A percentile compares a stretch with the other conserved stretches of the same genome.
Evolutionary conservation across 176 grass and related monocot genomes (phyloP).

Genomic region (Miscanthus lutarioriparius): DNA sequence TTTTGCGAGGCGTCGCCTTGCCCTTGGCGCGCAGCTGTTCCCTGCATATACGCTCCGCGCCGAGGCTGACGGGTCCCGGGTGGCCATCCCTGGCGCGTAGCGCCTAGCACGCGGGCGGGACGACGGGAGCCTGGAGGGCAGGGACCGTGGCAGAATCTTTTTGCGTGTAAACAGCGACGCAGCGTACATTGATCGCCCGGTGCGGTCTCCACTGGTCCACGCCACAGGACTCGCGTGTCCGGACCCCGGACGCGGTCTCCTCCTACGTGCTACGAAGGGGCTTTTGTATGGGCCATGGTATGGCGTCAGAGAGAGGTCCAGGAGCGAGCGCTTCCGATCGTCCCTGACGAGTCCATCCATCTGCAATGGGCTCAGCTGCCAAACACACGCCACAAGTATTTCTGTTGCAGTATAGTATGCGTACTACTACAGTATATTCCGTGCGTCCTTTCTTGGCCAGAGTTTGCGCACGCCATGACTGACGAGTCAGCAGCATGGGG

Average conservation of each 20-base stretch:
- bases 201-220: not conserved
- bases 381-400: not conserved
- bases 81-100: not conserved
- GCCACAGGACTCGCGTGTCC: not conserved
- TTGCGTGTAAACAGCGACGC: not conserved
- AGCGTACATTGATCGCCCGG: not conserved
- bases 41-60: slow-evolving; percentile 25
- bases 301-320: not conserved
- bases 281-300: not conserved
- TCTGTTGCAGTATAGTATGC: not conserved
- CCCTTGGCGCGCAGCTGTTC: slow-evolving; percentile 50
- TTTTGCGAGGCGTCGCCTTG: slow-evolving; percentile 52
- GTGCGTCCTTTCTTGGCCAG: not conserved
- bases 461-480: not conserved
- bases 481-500: not conserved
- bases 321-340: not conserved
- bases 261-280: not conserved
- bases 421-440: not conserved
- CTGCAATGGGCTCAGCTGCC: not conserved
- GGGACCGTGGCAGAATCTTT: slow-evolving; percentile 1
- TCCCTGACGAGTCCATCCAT: not conserved
- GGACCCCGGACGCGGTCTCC: not conserved
- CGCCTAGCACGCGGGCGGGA: not conserved
- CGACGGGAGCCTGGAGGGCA: not conserved
- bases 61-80: slow-evolving; percentile 12